Base-by-base conservation (phyloP, 2,329 filamentous ascomycete genomes). In the Neophaeococcomyces mojaviensis region DNA sequence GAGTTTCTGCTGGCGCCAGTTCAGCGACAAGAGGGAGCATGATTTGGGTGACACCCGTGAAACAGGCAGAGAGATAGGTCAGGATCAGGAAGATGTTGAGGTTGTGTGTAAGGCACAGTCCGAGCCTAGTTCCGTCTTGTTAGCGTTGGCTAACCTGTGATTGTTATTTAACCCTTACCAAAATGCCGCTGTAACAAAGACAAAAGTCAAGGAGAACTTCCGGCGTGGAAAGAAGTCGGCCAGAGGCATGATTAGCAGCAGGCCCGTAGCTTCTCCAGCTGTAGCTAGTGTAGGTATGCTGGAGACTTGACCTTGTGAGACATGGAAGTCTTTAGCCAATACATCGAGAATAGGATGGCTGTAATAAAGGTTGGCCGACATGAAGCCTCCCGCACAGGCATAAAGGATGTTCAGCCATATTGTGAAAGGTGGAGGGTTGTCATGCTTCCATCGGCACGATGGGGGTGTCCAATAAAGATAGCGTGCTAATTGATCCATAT, bases 1-100 rank as follows among this genome's bases (percentile, higher is more conserved):
- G 78, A 19, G 81, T 76, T 33, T 80, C 67, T 0, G 77, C 70
- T 0, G 85, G 84, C 0, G 86, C 84, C 15, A 89, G 79, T 56
- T 89, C 85, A 1, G 84, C 83, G 0, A 88, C 84, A 0, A 92
- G 70, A 0, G 86, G 86, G 15, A 90, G 78, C 82, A 90, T 86
- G 45, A 83, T 66, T 63, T 83, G 80, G 13, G 84, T 86, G 2
- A 85, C 89, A 1, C 89, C 85, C 0, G 85, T 90, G 2, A 82
- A 82, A 12, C 83, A 65, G 15, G 81, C 81, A 8, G 78, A 79
- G 44, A 89, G 65, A 63, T 84, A 89, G 5, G 82, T 86, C n/a
- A 89, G 68, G 1, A 73, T 79, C 0, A 77, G 71, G 62, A 90
- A 90, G 4, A 74, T 71, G 0, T 66, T 58, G 51, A 88, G 82